Conservation (phyloP, 305 asterid genomes). For the Lippia alba region DNA sequence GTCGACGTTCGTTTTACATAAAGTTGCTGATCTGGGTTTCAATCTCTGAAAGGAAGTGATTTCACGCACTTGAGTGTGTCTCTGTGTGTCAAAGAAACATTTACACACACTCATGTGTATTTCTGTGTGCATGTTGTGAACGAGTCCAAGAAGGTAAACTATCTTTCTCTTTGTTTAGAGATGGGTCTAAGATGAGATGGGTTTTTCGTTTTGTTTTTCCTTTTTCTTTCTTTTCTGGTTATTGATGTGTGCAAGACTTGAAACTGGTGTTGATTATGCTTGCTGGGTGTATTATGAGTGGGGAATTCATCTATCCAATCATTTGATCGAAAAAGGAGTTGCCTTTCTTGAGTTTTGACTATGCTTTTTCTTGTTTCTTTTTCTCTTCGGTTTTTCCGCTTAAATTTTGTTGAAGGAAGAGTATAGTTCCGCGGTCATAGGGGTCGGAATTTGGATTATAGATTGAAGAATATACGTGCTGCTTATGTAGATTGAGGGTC, state of each 20-base stretch:
- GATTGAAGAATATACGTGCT: constrained; percentile 8
- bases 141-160: constrained; percentile 33
- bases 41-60: background rate
- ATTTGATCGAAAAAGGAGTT: constrained; percentile 14
- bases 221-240: background rate
- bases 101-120: constrained; percentile 6
- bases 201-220: background rate
- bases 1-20: constrained; percentile 38
- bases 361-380: background rate
- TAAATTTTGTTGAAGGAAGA: constrained; percentile 17
- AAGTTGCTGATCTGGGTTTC: constrained; percentile 31
- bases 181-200: constrained; percentile 24
- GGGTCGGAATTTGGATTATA: constrained; percentile 3
- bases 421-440: background rate
- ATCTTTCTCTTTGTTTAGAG: background rate
- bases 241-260: background rate
- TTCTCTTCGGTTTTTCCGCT: constrained; percentile 2
- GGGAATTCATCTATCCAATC: constrained; percentile 16
- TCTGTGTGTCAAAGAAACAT: background rate
- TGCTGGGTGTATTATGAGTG: constrained; percentile 15
- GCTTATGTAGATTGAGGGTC: constrained; percentile 8
- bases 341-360: background rate
- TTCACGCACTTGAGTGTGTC: background rate
- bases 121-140: constrained; percentile 24
- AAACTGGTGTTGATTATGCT: constrained; percentile 5